phyloP scores from a whole-genome alignment of 176 grass and related monocot species.

The Cenchrus fungigraminus region DNA sequence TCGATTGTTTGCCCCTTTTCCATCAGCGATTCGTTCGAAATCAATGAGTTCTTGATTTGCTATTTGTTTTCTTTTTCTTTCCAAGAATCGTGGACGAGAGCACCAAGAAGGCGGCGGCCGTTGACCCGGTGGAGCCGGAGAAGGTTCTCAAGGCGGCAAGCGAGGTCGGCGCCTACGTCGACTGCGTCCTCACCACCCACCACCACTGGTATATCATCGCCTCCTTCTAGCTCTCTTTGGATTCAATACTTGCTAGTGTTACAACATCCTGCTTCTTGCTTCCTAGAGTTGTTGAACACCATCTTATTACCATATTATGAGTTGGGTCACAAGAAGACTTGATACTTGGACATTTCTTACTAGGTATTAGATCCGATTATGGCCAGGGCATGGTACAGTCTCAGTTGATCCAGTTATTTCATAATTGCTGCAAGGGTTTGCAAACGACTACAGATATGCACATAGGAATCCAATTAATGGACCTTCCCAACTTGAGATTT shows the following conservation, averaged over 20 bases:
- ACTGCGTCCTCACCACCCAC: constrained; percentile 82
- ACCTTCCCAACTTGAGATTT: neutral
- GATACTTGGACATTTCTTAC: neutral
- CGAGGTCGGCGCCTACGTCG: constrained; percentile 67
- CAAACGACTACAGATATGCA: neutral
- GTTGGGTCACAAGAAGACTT: neutral
- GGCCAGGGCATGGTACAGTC: neutral
- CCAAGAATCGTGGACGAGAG: constrained; percentile 81
- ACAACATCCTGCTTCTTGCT: neutral
- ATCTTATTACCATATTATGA: neutral
- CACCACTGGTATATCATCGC: constrained; percentile 71
- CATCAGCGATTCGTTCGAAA: neutral
- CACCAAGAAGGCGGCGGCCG: constrained; percentile 74
- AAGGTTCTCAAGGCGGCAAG: constrained; percentile 63
- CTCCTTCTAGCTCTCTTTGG: neutral
- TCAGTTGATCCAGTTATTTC: neutral
- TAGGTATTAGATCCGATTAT: neutral
- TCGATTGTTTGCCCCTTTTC: neutral
- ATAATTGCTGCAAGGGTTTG: neutral
- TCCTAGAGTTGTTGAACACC: neutral
- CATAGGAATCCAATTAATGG: no score
- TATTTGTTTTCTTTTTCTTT: constrained; percentile 11
- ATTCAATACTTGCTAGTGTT: constrained; percentile 4
- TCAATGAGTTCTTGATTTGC: constrained; percentile 11
- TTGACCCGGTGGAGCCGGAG: constrained; percentile 90